phyloP scores from a whole-genome alignment of 2,329 filamentous ascomycete species.

The Niveomyces coronatus region DNA sequence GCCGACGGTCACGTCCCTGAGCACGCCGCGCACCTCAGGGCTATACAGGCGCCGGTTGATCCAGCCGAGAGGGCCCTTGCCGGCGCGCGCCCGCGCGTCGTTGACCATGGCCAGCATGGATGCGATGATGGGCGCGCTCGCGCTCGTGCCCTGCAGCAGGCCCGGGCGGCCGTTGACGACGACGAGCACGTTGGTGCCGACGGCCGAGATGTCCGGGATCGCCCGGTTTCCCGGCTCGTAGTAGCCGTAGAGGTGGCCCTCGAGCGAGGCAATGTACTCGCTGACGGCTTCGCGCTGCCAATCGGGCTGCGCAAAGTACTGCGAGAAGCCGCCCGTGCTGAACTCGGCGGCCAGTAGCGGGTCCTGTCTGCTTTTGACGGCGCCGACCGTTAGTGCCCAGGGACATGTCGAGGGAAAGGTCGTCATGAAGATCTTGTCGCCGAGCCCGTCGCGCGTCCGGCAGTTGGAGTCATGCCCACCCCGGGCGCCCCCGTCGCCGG shows the following conservation, averaged over 20 bases:
- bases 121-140: constrained; percentile 44
- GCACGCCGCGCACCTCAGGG: constrained; percentile 21
- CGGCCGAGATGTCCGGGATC: constrained; percentile 40
- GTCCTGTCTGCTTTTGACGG: constrained; percentile 30
- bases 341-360: constrained; percentile 33
- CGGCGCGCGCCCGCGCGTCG: constrained; percentile 37
- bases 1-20: constrained; percentile 33
- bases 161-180: constrained; percentile 18
- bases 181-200: constrained; percentile 47
- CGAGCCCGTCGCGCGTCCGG: constrained; percentile 46
- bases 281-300: constrained; percentile 35
- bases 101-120: constrained; percentile 45
- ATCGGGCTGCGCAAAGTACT: constrained; percentile 33
- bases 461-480: constrained; percentile 40
- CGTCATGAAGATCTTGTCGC: constrained; percentile 44
- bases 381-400: constrained; percentile 58
- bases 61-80: constrained; percentile 42
- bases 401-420: constrained; percentile 59
- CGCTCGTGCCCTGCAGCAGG: constrained; percentile 34
- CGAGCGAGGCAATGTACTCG: constrained; percentile 30
- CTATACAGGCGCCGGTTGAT: constrained; percentile 41
- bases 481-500: constrained; percentile 40
- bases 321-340: constrained; percentile 42
- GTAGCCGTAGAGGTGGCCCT: constrained; percentile 30
- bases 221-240: constrained; percentile 37